phyloP scores from a whole-genome alignment of 495 filamentous ascomycete genomes.

The Cladorrhinum samala region DNA sequence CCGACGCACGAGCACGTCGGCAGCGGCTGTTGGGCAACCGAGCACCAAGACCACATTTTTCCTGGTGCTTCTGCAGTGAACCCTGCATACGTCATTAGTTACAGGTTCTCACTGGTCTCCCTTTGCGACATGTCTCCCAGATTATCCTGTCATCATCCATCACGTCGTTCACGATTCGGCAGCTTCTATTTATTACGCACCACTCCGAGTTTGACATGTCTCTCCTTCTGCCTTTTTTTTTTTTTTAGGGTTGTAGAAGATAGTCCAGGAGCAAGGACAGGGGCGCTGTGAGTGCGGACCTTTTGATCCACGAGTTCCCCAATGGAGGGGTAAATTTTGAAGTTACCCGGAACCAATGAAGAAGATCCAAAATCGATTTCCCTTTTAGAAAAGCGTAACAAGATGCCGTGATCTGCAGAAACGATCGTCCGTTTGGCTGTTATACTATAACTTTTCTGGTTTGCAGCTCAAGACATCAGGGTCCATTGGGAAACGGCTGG shows the following conservation, averaged over 20 bases:
- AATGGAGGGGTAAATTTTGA: background rate
- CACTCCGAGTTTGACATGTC: slow-evolving; percentile 4
- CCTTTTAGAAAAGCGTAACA: background rate
- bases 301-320: background rate
- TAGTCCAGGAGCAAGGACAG: background rate
- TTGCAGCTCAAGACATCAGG: slow-evolving; percentile 6
- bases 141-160: background rate
- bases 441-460: background rate
- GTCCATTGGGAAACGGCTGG: background rate
- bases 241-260: background rate
- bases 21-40: slow-evolving; percentile 5
- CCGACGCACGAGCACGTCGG: background rate
- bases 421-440: slow-evolving; percentile 6
- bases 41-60: background rate
- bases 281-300: background rate
- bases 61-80: slow-evolving; percentile 1
- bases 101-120: background rate
- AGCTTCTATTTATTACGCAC: background rate
- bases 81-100: slow-evolving; percentile 8
- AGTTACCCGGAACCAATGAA: background rate
- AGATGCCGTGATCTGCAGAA: slow-evolving; percentile 10
- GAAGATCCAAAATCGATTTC: background rate
- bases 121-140: background rate
- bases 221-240: background rate
- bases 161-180: background rate